Conservation (phyloP, 2,329 filamentous ascomycete species). For the Talaromyces funiculosus region DNA sequence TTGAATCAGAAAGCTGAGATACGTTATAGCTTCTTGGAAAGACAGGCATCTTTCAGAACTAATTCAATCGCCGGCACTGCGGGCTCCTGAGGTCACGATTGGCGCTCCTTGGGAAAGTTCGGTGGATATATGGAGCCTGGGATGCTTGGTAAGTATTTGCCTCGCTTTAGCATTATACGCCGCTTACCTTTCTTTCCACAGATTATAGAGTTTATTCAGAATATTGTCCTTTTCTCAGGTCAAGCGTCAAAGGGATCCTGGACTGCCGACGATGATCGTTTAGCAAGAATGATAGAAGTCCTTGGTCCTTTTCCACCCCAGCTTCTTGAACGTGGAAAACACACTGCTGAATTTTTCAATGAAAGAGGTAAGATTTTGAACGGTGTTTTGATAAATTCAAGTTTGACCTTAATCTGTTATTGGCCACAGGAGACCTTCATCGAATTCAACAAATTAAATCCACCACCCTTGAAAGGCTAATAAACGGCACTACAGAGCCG, state of each 20-base stretch:
- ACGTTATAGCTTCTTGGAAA: background rate
- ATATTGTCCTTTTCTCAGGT: slow-evolving; percentile 21
- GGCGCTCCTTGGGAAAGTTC: slow-evolving; percentile 21
- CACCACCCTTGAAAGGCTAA: too few relatives aligned
- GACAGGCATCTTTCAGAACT: background rate
- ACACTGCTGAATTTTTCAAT: too few relatives aligned
- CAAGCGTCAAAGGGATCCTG: slow-evolving; percentile 21
- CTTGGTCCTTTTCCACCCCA: background rate
- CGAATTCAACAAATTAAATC: too few relatives aligned
- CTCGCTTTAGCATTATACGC: background rate
- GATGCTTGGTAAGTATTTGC: slow-evolving; percentile 20
- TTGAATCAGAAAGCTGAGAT: too few relatives aligned
- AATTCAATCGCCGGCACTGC: too few relatives aligned
- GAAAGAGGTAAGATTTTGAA: too few relatives aligned
- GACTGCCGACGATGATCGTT: slow-evolving; percentile 18
- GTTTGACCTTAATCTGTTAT: too few relatives aligned
- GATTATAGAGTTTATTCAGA: slow-evolving; percentile 22
- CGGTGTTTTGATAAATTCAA: too few relatives aligned
- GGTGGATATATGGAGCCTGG: slow-evolving; percentile 28
- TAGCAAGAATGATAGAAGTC: background rate
- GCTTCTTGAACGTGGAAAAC: too few relatives aligned
- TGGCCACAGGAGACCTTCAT: too few relatives aligned
- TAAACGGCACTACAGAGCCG: too few relatives aligned
- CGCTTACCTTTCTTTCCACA: slow-evolving; percentile 9
- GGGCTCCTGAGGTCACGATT: too few relatives aligned